Base-by-base conservation (phyloP, 148 eudicot species). In the Camellia sinensis region DNA sequence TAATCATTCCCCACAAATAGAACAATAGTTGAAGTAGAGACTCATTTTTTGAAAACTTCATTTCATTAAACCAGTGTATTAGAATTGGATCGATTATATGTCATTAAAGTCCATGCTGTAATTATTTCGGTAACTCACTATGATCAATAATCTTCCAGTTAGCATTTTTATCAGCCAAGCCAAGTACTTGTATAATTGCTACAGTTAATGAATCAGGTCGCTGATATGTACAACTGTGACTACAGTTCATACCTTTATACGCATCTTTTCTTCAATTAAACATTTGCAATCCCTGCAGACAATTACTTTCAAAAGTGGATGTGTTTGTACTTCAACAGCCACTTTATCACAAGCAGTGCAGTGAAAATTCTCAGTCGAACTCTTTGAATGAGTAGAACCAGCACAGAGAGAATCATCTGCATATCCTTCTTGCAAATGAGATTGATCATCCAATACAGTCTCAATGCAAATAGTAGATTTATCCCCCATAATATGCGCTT, bases 301-400 rank as follows among this genome's bases (percentile, higher is more conserved):
- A 77, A 91, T 81, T 45, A 93, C 97, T 82, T 86, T 88, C 45
- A 93, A 18, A 83, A 90, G 82, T 53, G 95, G 97, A 87, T 93
- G 97, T 52, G 83, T 73, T 71, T 85, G 84, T 61, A 87, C 84
- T 78, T 87, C 87, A 75, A 69, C 78, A 44, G 86, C 77, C 62
- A 80, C 78, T 81, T 86, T 85, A 78, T 81, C 81, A 80, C 97
- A 93, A 77, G 87, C 95, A 44, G 97, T 93, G 81, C 97, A 93
- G 81, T 21, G 79, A 74, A 89, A 89, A 19, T 71, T 79, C 59
- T 85, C 86, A 60, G 60, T 63, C 53, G 46, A n/a, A 81, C 71
- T 79, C 74, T 56, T 64, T 14, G 70, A 37, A 15, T 53, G 48
- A 77, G 69, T 61, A 7, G 77, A 63, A 67, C 66, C 79, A 52